Evolutionary conservation across 192 early-diverging fungal species (phyloP).

Genomic region (Linnemannia zychae): DNA sequence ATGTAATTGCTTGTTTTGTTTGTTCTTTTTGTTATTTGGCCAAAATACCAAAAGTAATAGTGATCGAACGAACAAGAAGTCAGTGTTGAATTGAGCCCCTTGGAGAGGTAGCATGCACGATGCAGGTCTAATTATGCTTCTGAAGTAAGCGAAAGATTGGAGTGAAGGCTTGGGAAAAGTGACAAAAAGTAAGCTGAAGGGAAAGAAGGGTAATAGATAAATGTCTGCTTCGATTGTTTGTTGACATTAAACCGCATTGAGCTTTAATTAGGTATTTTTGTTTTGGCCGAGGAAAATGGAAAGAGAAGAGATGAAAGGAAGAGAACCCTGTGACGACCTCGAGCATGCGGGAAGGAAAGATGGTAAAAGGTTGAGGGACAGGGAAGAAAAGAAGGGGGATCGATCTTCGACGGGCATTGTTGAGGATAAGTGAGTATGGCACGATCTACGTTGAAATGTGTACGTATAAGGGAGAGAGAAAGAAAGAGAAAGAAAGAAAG

Average conservation of each 20-base stretch:
- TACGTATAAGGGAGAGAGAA: too few relatives aligned
- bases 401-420: conserved; percentile 8
- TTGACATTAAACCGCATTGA: neutral
- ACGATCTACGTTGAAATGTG: neutral
- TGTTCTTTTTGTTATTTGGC: too few relatives aligned
- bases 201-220: too few relatives aligned
- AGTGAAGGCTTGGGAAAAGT: neutral
- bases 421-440: neutral
- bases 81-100: neutral
- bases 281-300: neutral
- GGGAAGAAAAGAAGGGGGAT: neutral
- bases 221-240: neutral
- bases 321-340: neutral
- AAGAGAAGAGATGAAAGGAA: neutral
- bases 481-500: neutral
- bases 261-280: neutral
- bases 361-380: neutral
- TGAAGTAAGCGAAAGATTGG: conserved; percentile 9
- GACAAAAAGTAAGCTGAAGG: neutral
- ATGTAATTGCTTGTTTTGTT: neutral
- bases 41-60: neutral
- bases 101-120: neutral
- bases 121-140: neutral
- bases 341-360: neutral
- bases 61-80: neutral